Base-by-base conservation (phyloP, 345 rosid genomes). In the Dimocarpus longan region DNA sequence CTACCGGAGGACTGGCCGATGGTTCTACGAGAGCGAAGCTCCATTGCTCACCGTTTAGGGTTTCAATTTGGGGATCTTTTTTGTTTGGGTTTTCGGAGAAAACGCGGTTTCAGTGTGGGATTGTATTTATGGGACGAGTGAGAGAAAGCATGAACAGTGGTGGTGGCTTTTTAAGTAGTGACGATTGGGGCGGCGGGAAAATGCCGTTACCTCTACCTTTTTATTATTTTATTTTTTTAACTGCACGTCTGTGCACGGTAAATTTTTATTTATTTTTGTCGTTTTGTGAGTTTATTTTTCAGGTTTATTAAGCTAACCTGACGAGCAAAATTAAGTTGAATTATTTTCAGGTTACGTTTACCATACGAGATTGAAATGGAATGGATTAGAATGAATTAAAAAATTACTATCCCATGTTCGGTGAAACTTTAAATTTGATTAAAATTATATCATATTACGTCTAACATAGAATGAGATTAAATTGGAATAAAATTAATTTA, bases 141-240 rank as follows among this genome's bases (percentile, higher is more conserved):
- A 66, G 70, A 42, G 26, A 57, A 37, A 71, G 64, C 3, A 37
- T 0, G 44, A 66, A 39, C 40, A 68, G n/a, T 40, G 67, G 3
- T 4, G 18, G 8, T 6, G 39, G 5, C 48, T 3, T 66, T 66
- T 37, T 24, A 39, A 32, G 70, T 13, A 12, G 12, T 74, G 50
- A 50, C 72, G 52, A 52, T 32, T 50, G 32, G 8, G 72, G 71
- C 71, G 78, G 78, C 78, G 78, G 78, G 65, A 76, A 50, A 66
- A 63, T 52, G 21, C 46, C 21, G 60, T 39, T 32, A 43, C 70
- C 26, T 24, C 5, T 2, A 46, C 52, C 52, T 46, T 8, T 10
- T 46, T 46, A 46, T 46, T 46, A 46, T 46, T 46, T 46, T 21
- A 21, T 15, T 54, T 60, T 60, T 60, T 60, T 16, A 54, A 32